Base-by-base conservation (phyloP, 768 basidiomycete genomes). In the Omphalotus guepiniiformis region DNA sequence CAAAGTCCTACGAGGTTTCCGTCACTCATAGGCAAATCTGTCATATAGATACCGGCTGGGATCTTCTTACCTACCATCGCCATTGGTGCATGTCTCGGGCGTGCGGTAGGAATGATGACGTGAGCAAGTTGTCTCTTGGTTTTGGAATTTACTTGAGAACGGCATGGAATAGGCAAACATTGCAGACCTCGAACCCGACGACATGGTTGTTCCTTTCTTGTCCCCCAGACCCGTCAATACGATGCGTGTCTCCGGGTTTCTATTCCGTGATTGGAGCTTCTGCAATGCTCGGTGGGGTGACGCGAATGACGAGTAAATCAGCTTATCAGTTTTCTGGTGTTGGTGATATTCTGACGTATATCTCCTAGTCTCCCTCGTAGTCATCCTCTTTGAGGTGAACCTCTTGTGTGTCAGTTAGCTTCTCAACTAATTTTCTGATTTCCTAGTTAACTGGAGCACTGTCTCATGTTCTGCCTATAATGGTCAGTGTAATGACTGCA, bases 401-500 rank as follows among this genome's bases (percentile, higher is more conserved):
- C n/a, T n/a, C n/a, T n/a, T n/a, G n/a, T n/a, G n/a, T n/a, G n/a
- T n/a, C n/a, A n/a, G n/a, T n/a, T n/a, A n/a, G n/a, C 13, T 32
- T 47, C 30, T 39, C 28, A 42, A 27, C 23, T 47, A 7, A 12
- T 52, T 36, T 43, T 8, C 26, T 42, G 11, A 12, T 39, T 23
- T 7, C 25, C 23, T 29, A 18, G 83, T 68, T 88, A n/a, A 88
- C 85, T 18, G 85, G 85, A 12, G 85, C 85, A 3, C 67, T 88
- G 22, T 87, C 85, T 12, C 85, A 88, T 64, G 85, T 88, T n/a
- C 69, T 88, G 26, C 85, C 85, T 13, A 86, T 88, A 59, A 87
- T 88, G 85, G 80, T 88, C 38, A 80, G 79, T 46, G 83, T 88
- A 42, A 85, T 86, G 80, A 76, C 79, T 16, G 72, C 83, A 6